Evolutionary conservation across 768 basidiomycete species (phyloP).

Genomic region (Scleroderma bovista): DNA sequence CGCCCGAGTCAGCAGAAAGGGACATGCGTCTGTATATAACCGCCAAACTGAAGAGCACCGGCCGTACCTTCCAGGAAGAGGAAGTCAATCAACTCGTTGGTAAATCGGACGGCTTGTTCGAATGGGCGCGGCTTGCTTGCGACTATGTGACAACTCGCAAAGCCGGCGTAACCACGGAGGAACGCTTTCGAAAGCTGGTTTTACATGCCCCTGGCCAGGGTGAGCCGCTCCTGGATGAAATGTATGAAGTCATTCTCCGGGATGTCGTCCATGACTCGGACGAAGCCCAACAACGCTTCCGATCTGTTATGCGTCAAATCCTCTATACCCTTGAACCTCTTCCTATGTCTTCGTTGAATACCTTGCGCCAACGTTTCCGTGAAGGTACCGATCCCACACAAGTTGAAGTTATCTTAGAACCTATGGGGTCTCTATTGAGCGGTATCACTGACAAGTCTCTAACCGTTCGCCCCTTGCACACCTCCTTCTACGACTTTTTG

Average conservation of each 20-base stretch:
- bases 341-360: not conserved
- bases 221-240: not conserved
- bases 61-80: not conserved
- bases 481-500: slow-evolving; percentile 33
- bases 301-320: not conserved
- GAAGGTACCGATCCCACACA: not conserved
- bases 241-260: not conserved
- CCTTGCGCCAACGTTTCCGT: not conserved
- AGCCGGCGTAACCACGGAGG: not conserved
- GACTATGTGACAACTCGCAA: slow-evolving; percentile 2
- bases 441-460: slow-evolving; percentile 11
- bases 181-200: not conserved
- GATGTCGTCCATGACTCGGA: not conserved
- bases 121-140: slow-evolving; percentile 17
- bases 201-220: not conserved
- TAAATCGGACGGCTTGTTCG: slow-evolving; percentile 15
- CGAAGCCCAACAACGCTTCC: not conserved
- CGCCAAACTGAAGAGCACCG: not conserved
- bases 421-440: slow-evolving; percentile 19
- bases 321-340: not conserved
- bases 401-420: slow-evolving; percentile 13
- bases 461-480: slow-evolving; percentile 27
- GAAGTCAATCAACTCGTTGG: not conserved
- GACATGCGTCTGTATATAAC: not conserved
- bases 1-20: not conserved